These are phyloP conservation scores for Euphorbia tirucalli DNA, from an alignment of 345 rosid species.

Conservation along the genomic window DNA sequence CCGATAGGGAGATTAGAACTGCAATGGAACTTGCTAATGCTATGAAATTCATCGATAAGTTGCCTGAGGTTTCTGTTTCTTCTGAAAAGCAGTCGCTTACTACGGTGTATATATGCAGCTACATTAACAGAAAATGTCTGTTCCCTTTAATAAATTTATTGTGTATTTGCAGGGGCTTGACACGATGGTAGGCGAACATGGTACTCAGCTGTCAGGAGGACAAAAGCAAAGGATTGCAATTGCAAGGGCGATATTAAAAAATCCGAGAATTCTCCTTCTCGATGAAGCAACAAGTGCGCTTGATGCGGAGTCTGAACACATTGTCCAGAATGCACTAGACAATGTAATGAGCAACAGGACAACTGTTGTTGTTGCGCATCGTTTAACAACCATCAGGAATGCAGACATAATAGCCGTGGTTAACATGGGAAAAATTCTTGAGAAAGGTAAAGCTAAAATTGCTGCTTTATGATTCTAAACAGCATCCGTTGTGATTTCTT, in stretches of 20 bases:
- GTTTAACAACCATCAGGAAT: slow-evolving; percentile 73
- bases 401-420: slow-evolving; percentile 73
- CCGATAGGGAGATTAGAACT: slow-evolving; percentile 47
- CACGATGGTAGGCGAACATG: slow-evolving; percentile 91
- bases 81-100: neutral
- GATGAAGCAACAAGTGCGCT: slow-evolving; percentile 90
- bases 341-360: slow-evolving; percentile 64
- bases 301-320: slow-evolving; percentile 78
- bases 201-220: slow-evolving; percentile 75
- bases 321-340: slow-evolving; percentile 76
- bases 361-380: slow-evolving; percentile 85
- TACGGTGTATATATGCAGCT: too few relatives aligned
- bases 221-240: slow-evolving; percentile 67
- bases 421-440: slow-evolving; percentile 70
- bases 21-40: slow-evolving; percentile 65
- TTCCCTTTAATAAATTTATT: too few relatives aligned
- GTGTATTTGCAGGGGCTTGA: slow-evolving; percentile 66
- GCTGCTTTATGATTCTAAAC: neutral
- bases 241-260: slow-evolving; percentile 78
- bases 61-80: slow-evolving; percentile 46
- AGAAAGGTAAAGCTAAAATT: slow-evolving; percentile 53
- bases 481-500: neutral
- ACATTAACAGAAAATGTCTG: neutral
- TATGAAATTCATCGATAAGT: slow-evolving; percentile 55
- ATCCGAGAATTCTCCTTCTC: slow-evolving; percentile 81